Conservation (phyloP, 148 eudicot species). For the Linanthus parryae region DNA sequence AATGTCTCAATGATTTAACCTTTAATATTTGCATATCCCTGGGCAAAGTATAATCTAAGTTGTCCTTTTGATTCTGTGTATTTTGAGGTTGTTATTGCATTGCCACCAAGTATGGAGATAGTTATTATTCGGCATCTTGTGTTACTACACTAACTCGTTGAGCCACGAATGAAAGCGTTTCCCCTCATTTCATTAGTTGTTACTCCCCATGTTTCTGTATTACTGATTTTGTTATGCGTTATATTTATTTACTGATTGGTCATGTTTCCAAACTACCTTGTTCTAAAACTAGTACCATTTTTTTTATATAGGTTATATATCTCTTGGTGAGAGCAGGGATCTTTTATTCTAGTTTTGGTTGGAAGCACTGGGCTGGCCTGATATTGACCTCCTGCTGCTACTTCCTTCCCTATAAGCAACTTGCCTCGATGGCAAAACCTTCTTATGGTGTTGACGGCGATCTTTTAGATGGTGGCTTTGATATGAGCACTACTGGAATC, state of each 20-base stretch:
- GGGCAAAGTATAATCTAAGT: too few species aligned
- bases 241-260: background rate
- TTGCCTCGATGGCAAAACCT: constrained; percentile 75
- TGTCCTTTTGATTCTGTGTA: too few species aligned
- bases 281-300: background rate
- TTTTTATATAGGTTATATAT: constrained; percentile 51
- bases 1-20: too few species aligned
- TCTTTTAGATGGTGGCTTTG: constrained; percentile 88
- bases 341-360: constrained; percentile 58
- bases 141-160: too few species aligned
- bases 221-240: background rate
- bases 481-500: constrained; percentile 83
- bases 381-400: constrained; percentile 62
- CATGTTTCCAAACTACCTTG: background rate
- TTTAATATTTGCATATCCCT: too few species aligned
- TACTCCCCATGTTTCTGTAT: too few species aligned
- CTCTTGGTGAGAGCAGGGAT: constrained; percentile 58
- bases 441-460: constrained; percentile 56
- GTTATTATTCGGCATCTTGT: too few species aligned
- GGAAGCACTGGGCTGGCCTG: constrained; percentile 77
- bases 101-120: too few species aligned
- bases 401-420: constrained; percentile 70
- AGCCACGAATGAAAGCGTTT: too few species aligned
- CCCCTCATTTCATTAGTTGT: too few species aligned
- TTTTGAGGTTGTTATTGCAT: too few species aligned